These are phyloP conservation scores for Triticum aestivum DNA, from an alignment of 176 grass and related monocot species.

Conservation along the genomic window DNA sequence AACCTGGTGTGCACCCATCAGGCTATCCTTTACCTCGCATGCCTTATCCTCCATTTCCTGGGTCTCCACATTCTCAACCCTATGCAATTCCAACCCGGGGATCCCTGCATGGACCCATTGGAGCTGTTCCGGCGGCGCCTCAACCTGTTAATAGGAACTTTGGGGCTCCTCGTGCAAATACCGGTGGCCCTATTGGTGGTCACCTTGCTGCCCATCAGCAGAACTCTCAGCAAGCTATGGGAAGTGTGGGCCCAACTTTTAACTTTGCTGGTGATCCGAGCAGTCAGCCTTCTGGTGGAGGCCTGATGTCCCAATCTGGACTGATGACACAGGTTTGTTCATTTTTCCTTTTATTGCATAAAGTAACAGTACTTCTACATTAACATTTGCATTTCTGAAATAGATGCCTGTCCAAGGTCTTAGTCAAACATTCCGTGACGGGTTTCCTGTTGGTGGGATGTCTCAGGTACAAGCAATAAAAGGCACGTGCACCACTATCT, in stretches of 20 bases:
- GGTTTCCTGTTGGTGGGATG: constrained; percentile 97
- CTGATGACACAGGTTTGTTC: constrained; percentile 94
- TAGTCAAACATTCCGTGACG: constrained; percentile 96
- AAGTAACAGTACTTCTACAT: constrained; percentile 20
- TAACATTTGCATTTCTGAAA: constrained; percentile 33
- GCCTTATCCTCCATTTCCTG: constrained; percentile 85
- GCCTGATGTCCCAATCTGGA: constrained; percentile 77
- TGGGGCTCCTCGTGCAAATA: constrained; percentile 75
- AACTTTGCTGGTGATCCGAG: constrained; percentile 65
- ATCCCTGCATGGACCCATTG: constrained; percentile 80
- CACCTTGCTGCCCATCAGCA: constrained; percentile 90
- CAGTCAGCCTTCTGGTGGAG: constrained; percentile 85
- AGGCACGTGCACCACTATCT: constrained; percentile 16
- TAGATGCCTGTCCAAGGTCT: constrained; percentile 96
- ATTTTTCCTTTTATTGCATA: neutral
- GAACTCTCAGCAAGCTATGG: constrained; percentile 77
- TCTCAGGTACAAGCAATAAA: constrained; percentile 69
- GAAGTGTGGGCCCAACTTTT: constrained; percentile 60
- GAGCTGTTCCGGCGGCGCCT: constrained; percentile 67
- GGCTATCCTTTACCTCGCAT: constrained; percentile 77
- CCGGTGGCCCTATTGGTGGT: constrained; percentile 82
- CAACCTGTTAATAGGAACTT: constrained; percentile 84
- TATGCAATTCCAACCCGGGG: constrained; percentile 95
- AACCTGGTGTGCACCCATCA: constrained; percentile 71
- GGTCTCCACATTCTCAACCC: constrained; percentile 87